These are phyloP conservation scores for Puccinia horiana DNA, from an alignment of 1,284 basidiomycete genomes.

Conservation along the genomic window DNA sequence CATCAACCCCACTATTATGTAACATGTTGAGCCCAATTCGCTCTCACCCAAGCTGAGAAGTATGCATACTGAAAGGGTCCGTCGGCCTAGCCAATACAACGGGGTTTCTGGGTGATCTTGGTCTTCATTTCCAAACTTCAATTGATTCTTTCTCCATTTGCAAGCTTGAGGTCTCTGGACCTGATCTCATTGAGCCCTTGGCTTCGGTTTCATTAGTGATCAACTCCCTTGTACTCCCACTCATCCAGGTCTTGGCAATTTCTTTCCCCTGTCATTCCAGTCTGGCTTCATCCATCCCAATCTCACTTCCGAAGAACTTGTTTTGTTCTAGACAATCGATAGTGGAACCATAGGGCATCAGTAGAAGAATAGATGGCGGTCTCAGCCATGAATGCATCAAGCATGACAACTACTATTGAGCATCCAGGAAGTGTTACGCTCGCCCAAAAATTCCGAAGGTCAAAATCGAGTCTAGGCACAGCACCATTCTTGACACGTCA, in stretches of 20 bases:
- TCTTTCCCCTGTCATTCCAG: background rate
- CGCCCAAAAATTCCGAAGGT: background rate
- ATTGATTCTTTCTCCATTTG: conserved; percentile 7
- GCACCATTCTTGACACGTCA: background rate
- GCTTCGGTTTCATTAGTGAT: background rate
- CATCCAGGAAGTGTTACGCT: background rate
- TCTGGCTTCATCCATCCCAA: background rate
- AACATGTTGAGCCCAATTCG: conserved; percentile 9
- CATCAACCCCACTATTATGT: conserved; percentile 39
- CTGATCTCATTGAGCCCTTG: conserved; percentile 2
- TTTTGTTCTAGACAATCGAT: background rate
- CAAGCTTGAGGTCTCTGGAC: background rate
- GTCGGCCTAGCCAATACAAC: background rate
- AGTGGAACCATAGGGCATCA: background rate
- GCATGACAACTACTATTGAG: background rate
- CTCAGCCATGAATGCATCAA: conserved; percentile 1
- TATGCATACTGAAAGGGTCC: conserved; percentile 20
- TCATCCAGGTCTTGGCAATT: background rate
- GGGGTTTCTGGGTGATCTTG: background rate
- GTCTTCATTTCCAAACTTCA: background rate
- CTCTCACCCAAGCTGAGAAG: conserved; percentile 5
- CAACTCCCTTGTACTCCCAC: background rate
- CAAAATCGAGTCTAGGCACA: background rate
- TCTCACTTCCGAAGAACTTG: background rate
- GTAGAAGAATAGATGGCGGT: background rate